phyloP scores from a whole-genome alignment of 1,284 basidiomycete species.

The Trichosporon inkin region DNA sequence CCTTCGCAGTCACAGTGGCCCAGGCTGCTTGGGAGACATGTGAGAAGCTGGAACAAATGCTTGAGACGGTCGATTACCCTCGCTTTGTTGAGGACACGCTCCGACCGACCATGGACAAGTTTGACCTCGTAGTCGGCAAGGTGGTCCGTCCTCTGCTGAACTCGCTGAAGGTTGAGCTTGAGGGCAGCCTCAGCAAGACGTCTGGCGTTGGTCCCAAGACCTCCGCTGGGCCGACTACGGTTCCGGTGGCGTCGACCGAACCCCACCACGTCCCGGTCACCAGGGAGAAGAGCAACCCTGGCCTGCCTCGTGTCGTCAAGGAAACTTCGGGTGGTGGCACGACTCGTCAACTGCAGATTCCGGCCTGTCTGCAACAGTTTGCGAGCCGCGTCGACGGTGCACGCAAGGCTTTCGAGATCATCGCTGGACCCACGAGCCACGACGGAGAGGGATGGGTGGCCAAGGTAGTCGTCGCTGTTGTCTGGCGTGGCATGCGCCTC shows the following conservation, averaged over 20 bases:
- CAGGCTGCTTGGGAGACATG: slow-evolving; percentile 52
- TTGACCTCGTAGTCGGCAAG: slow-evolving; percentile 53
- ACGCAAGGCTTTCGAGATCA: slow-evolving; percentile 43
- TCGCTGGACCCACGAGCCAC: slow-evolving; percentile 46
- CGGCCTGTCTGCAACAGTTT: slow-evolving; percentile 46
- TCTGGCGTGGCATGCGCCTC: slow-evolving; percentile 50
- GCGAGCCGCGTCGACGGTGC: slow-evolving; percentile 47
- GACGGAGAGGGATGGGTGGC: slow-evolving; percentile 52
- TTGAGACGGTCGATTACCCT: slow-evolving; percentile 48
- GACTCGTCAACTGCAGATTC: slow-evolving; percentile 37
- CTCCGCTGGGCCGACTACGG: slow-evolving; percentile 33
- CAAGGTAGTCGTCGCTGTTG: slow-evolving; percentile 47
- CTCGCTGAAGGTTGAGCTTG: slow-evolving; percentile 46
- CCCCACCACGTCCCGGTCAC: slow-evolving; percentile 16
- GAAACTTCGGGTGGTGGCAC: slow-evolving; percentile 37
- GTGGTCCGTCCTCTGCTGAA: slow-evolving; percentile 48
- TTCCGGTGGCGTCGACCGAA: slow-evolving; percentile 27
- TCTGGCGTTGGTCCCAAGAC: slow-evolving; percentile 41
- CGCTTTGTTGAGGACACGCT: slow-evolving; percentile 57
- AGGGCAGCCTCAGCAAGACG: slow-evolving; percentile 35
- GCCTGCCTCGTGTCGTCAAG: slow-evolving; percentile 35
- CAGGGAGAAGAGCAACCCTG: slow-evolving; percentile 33
- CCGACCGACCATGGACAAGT: slow-evolving; percentile 57
- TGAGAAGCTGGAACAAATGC: slow-evolving; percentile 47
- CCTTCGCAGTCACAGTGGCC: slow-evolving; percentile 47